These are phyloP conservation scores for Penicillium sp. DNA, from an alignment of 2,329 filamentous ascomycete genomes.

Conservation along the genomic window DNA sequence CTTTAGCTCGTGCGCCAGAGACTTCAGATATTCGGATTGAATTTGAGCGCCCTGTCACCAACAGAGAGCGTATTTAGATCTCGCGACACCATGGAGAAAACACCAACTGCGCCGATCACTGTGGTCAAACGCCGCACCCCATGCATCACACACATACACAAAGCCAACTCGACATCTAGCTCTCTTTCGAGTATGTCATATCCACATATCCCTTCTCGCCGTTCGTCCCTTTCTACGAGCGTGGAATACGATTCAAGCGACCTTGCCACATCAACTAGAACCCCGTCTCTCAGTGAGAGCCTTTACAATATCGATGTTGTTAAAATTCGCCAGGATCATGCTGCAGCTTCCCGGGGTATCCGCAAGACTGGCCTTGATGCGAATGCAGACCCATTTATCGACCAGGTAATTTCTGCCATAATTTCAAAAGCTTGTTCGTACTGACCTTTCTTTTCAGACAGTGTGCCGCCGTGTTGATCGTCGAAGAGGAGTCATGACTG, in stretches of 20 bases:
- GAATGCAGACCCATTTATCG: constrained; percentile 17
- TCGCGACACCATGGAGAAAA: constrained; percentile 23
- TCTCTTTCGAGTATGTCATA: constrained; percentile 14
- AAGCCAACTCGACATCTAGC: neutral
- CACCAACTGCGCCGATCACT: constrained; percentile 47
- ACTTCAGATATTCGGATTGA: constrained; percentile 27
- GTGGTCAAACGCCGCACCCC: constrained; percentile 45
- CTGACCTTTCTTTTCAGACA: constrained; percentile 13
- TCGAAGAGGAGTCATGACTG: neutral
- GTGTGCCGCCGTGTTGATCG: neutral
- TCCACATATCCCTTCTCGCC: constrained; percentile 26
- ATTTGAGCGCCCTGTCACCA: constrained; percentile 22
- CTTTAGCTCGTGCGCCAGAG: constrained; percentile 29
- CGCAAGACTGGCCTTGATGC: neutral
- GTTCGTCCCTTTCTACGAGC: constrained; percentile 24
- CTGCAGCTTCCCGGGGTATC: neutral
- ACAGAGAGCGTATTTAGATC: constrained; percentile 25
- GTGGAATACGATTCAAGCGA: constrained; percentile 11
- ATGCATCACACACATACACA: constrained; percentile 2
- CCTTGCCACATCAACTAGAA: constrained; percentile 21
- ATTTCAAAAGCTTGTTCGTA: neutral
- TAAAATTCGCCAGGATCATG: constrained; percentile 17
- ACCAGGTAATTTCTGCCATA: constrained; percentile 4
- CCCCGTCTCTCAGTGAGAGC: constrained; percentile 21
- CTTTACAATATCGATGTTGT: constrained; percentile 21